These are phyloP conservation scores for Hymenochaete sp. DNA, from an alignment of 1,284 basidiomycete species.

Conservation along the genomic window DNA sequence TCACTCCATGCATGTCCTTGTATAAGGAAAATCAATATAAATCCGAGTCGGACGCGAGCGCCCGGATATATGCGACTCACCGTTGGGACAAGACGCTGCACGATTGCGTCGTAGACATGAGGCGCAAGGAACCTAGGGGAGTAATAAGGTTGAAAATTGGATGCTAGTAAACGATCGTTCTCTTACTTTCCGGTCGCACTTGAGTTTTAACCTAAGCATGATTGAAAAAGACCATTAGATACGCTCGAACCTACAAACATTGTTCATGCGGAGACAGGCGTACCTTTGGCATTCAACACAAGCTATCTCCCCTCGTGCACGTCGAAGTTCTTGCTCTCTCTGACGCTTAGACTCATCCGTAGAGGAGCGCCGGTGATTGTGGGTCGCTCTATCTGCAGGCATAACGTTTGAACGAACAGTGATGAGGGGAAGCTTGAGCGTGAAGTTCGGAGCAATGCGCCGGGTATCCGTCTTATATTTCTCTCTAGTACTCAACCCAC, in stretches of 20 bases:
- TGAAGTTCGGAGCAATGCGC: too few species aligned
- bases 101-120: conserved; percentile 44
- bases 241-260: too few species aligned
- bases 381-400: conserved; percentile 12
- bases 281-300: conserved; percentile 58
- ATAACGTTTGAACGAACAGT: neutral
- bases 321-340: conserved; percentile 17
- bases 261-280: too few species aligned
- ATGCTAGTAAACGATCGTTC: conserved; percentile 48
- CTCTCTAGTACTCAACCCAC: too few species aligned
- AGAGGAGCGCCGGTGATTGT: conserved; percentile 13
- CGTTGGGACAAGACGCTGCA: conserved; percentile 63
- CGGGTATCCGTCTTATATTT: too few species aligned
- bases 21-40: conserved; percentile 4
- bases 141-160: conserved; percentile 16
- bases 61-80: conserved; percentile 27
- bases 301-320: conserved; percentile 36
- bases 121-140: conserved; percentile 27
- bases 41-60: neutral
- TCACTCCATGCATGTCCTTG: conserved; percentile 12
- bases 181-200: conserved; percentile 70
- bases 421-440: too few species aligned
- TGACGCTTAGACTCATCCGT: conserved; percentile 16
- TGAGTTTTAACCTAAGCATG: conserved; percentile 52
- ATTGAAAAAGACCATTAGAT: too few species aligned